Evolutionary conservation across 1,284 basidiomycete species (phyloP).

Genomic region (Cryptococcus deneoformans): DNA sequence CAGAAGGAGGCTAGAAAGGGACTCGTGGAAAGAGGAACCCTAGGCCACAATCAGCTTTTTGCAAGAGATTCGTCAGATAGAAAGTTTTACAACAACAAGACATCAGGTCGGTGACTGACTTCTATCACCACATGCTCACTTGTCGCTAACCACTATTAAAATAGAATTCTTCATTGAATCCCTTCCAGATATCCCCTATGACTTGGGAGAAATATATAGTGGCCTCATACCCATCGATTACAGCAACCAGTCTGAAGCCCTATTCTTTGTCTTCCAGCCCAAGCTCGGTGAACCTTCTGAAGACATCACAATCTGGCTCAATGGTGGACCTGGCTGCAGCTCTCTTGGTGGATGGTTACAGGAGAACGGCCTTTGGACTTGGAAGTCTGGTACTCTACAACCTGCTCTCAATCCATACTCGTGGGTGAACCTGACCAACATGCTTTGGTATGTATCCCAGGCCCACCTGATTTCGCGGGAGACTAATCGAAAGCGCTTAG

Average conservation of each 20-base stretch:
- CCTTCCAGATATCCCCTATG: conserved; percentile 20
- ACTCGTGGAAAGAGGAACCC: too few relatives aligned
- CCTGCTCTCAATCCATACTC: conserved; percentile 67
- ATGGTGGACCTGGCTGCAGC: conserved; percentile 55
- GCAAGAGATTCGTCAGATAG: background rate
- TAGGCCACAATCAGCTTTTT: too few relatives aligned
- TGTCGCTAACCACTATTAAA: too few relatives aligned
- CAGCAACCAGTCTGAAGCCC: conserved; percentile 11
- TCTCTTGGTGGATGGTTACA: conserved; percentile 72
- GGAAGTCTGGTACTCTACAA: conserved; percentile 63
- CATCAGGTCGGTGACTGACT: background rate
- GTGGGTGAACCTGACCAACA: conserved; percentile 68
- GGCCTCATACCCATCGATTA: conserved; percentile 21
- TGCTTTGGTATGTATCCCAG: conserved; percentile 19
- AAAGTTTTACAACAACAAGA: conserved; percentile 5
- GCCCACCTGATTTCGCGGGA: too few relatives aligned
- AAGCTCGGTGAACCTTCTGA: conserved; percentile 21
- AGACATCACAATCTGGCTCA: conserved; percentile 31
- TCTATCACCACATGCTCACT: background rate
- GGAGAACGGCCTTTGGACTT: conserved; percentile 76
- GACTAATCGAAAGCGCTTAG: background rate
- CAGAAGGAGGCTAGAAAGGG: too few relatives aligned
- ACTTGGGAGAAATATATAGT: conserved; percentile 26
- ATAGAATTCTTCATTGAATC: conserved; percentile 18
- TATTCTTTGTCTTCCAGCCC: conserved; percentile 24